Evolutionary conservation across 805 yeast species (phyloP), one percentile per base, ranked within the genome.

Genomic region (Ogataea pignaliae): DNA sequence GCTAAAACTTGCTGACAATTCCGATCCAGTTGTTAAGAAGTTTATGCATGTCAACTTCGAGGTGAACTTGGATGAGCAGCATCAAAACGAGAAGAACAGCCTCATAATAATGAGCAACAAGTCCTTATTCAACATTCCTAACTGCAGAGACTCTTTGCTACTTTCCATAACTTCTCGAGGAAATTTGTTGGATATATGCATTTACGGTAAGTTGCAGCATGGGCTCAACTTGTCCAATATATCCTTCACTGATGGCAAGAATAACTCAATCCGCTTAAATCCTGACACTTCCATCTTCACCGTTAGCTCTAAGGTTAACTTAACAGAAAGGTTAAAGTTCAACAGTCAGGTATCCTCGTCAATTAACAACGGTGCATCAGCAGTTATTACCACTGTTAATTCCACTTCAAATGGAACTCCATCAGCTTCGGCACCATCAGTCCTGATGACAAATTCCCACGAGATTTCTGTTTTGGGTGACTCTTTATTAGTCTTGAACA

Each of bases 81-180:
- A 51, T 12, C 40, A 54, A 8, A 51, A 56, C 13, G 61, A 61
- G 10, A 58, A 60, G 34, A 63, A 64, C 39, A 57, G 64, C 6
- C 44, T 64, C 30, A 48, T 71, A 17, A 41, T 68, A 3, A 54
- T 69, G 13, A 59, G 65, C 34, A 70, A 71, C 15, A 58, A 62
- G 29, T 51, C 69, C 0, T 57, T 71, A 36, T 64, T 64, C 40
- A 55, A 63, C 36, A 65, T 70, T 10, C 65, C 69, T 3, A 59
- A 61, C 41, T 64, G 71, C 38, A 60, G 64, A 10, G 62, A 61
- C 21, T 57, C 71, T 1, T 38, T 71, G 29, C 56, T 65, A 26
- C 44, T 72, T 17, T 54, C 56, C 2, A 57, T 69, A 28, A 54
- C 55, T 16, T 56, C 61, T 11, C 50, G 49, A 17, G 57, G 51